A percentile compares a stretch with the other conserved stretches of the same genome.
These are phyloP conservation scores for Boletus huronensis DNA, from an alignment of 768 basidiomycete species.

Conservation along the genomic window DNA sequence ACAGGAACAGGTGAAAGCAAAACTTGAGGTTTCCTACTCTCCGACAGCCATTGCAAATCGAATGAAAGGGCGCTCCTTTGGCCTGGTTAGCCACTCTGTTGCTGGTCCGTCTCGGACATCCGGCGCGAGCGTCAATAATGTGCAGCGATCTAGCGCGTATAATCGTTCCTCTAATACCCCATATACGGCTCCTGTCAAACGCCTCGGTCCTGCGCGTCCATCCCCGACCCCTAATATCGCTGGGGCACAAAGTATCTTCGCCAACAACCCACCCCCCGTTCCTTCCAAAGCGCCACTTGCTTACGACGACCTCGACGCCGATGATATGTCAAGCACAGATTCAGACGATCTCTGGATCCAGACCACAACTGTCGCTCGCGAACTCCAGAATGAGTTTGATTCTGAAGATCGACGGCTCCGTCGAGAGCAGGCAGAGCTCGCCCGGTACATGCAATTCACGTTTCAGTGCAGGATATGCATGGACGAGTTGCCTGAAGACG, in stretches of 20 bases:
- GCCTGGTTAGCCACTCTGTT: slow-evolving; percentile 14
- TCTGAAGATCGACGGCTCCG: slow-evolving; percentile 39
- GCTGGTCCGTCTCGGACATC: slow-evolving; percentile 23
- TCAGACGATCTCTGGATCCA: slow-evolving; percentile 3
- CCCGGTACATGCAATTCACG: slow-evolving; percentile 25
- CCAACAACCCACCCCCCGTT: slow-evolving; percentile 24
- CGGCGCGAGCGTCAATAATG: not conserved
- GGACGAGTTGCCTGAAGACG: slow-evolving; percentile 44
- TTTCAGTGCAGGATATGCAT: slow-evolving; percentile 59
- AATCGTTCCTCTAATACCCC: not conserved
- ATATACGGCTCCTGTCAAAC: not conserved
- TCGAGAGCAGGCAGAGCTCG: slow-evolving; percentile 33
- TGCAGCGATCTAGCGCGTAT: not conserved
- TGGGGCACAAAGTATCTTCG: slow-evolving; percentile 26
- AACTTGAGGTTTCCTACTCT: not conserved
- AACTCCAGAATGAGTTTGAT: slow-evolving; percentile 38
- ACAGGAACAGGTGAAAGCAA: slow-evolving; percentile 9
- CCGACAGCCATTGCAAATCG: not conserved
- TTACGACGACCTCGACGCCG: slow-evolving; percentile 15
- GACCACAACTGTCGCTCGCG: slow-evolving; percentile 19
- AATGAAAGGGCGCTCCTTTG: not conserved
- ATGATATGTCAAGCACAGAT: not conserved
- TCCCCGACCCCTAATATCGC: not conserved
- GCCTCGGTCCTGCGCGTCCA: not conserved
- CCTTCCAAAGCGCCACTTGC: slow-evolving; percentile 10